These are phyloP conservation scores for Aspergillus heteromorphus DNA, from an alignment of 495 filamentous ascomycete species.

Conservation along the genomic window DNA sequence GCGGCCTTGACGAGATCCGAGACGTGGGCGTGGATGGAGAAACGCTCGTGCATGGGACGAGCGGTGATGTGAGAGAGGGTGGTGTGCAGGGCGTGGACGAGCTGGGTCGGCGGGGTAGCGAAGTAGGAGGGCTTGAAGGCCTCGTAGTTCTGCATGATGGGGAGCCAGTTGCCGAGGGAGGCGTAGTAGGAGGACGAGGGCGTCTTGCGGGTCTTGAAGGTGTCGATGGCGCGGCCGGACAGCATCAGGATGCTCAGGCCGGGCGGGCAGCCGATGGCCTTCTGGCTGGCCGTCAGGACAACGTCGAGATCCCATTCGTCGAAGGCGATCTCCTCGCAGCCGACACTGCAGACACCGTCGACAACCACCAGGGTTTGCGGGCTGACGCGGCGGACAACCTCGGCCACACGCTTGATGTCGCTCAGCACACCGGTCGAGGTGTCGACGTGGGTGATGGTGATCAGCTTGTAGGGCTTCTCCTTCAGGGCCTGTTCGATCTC, in stretches of 20 bases:
- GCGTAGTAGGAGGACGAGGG: conserved; percentile 85
- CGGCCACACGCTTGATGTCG: conserved; percentile 78
- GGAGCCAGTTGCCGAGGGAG: conserved; percentile 94
- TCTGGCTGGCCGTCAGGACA: conserved; percentile 90
- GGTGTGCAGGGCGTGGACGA: conserved; percentile 91
- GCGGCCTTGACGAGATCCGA: conserved; percentile 81
- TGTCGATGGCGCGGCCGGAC: conserved; percentile 81
- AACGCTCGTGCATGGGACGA: conserved; percentile 69
- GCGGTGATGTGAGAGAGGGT: conserved; percentile 82
- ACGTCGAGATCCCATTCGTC: conserved; percentile 92
- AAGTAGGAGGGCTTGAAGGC: conserved; percentile 96
- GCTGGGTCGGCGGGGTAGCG: conserved; percentile 90
- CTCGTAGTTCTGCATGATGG: conserved; percentile 99
- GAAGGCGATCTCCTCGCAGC: conserved; percentile 91
- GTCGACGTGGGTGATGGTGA: conserved; percentile 96
- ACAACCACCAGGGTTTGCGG: conserved; percentile 87
- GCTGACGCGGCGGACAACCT: conserved; percentile 76
- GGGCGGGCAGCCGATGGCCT: conserved; percentile 92
- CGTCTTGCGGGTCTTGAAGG: conserved; percentile 70
- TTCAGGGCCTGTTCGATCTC: conserved; percentile 83
- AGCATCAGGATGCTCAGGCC: conserved; percentile 90
- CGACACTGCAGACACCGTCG: conserved; percentile 95
- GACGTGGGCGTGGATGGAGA: conserved; percentile 67
- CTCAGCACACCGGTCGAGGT: conserved; percentile 93
- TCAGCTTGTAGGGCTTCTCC: conserved; percentile 81